A percentile compares a stretch with the other conserved stretches of the same genome.
Conservation (phyloP, 805 yeast species). For the Metschnikowia anglica region DNA sequence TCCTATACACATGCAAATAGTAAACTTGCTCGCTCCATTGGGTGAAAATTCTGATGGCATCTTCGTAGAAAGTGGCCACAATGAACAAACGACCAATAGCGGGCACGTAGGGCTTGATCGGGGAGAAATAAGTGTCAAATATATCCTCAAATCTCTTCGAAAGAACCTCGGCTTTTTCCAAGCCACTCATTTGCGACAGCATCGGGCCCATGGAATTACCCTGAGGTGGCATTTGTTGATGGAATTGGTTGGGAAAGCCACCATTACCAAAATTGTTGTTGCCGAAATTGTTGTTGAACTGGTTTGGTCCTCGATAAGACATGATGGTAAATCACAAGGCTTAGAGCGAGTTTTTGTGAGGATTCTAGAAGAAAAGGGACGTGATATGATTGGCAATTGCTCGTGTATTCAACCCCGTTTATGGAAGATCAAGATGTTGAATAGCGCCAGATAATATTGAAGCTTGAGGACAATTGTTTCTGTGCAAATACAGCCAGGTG, state of each 20-base stretch:
- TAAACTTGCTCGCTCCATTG: constrained; percentile 93
- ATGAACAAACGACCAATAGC: constrained; percentile 84
- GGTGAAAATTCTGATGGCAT: constrained; percentile 73
- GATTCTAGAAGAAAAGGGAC: neutral
- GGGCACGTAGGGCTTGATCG: constrained; percentile 75
- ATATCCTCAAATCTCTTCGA: constrained; percentile 54
- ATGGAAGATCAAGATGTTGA: neutral
- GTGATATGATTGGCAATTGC: neutral
- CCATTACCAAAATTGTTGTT: constrained; percentile 29
- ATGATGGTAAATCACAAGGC: constrained; percentile 17
- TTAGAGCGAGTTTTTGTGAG: neutral
- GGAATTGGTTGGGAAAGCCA: constrained; percentile 13
- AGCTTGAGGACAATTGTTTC: neutral
- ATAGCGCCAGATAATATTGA: neutral
- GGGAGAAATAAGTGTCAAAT: constrained; percentile 49
- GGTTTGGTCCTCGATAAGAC: constrained; percentile 48
- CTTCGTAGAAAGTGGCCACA: constrained; percentile 92
- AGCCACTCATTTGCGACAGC: constrained; percentile 26
- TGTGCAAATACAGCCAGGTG: neutral
- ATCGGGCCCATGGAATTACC: constrained; percentile 26
- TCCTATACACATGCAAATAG: constrained; percentile 77
- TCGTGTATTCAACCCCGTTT: neutral
- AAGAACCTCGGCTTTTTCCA: constrained; percentile 48
- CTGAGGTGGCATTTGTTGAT: constrained; percentile 14
- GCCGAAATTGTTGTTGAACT: constrained; percentile 38